Evolutionary conservation across 2,329 filamentous ascomycete genomes (phyloP).

Genomic region (Aspergillus sp.): DNA sequence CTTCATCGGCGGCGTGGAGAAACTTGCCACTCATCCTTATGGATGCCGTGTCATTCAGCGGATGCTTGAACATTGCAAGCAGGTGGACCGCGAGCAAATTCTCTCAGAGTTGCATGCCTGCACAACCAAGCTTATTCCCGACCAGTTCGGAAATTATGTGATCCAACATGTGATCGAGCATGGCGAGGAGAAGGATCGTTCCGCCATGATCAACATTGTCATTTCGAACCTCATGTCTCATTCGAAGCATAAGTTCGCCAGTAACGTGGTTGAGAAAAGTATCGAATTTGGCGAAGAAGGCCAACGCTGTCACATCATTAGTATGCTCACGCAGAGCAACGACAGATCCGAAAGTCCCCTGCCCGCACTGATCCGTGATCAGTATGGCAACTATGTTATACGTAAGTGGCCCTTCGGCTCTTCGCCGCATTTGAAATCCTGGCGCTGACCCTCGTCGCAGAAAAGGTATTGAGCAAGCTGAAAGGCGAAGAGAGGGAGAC

Average conservation of each 20-base stretch:
- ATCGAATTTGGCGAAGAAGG: conserved; percentile 68
- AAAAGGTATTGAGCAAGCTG: conserved; percentile 43
- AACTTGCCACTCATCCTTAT: conserved; percentile 75
- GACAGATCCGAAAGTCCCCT: conserved; percentile 69
- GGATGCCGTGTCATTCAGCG: conserved; percentile 92
- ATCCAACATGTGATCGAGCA: conserved; percentile 86
- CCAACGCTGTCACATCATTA: conserved; percentile 69
- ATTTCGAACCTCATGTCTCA: conserved; percentile 68
- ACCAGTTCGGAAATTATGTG: conserved; percentile 96
- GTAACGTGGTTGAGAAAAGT: conserved; percentile 95
- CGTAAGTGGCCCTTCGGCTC: conserved; percentile 61
- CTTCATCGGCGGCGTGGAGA: conserved; percentile 71
- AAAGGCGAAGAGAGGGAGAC: conserved; percentile 59
- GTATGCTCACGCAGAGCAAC: conserved; percentile 59
- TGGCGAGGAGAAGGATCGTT: conserved; percentile 70
- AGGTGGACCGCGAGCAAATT: conserved; percentile 68
- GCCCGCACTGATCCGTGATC: conserved; percentile 78
- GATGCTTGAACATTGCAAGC: conserved; percentile 79
- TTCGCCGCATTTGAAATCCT: neutral
- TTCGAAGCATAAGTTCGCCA: conserved; percentile 95
- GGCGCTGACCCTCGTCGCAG: neutral
- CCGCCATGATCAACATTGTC: conserved; percentile 71
- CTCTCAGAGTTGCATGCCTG: conserved; percentile 76
- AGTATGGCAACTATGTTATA: conserved; percentile 94
- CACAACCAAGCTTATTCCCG: conserved; percentile 70